A percentile compares a stretch with the other conserved stretches of the same genome.
phyloP scores from a whole-genome alignment of 352 stramenopile species.

The Phytophthora palmivora region DNA sequence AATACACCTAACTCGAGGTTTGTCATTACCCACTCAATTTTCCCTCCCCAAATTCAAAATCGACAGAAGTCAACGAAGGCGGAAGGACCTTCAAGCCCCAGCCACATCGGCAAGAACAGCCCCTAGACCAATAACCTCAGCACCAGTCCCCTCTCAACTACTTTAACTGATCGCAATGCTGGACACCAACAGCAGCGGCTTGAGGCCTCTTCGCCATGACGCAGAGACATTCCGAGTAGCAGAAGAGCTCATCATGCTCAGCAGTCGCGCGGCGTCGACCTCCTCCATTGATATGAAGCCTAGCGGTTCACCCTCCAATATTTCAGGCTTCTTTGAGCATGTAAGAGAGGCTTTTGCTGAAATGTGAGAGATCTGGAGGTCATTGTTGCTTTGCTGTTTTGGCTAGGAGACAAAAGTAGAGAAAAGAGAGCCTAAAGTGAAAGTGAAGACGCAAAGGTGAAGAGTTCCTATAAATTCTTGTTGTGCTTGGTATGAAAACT shows the following conservation, averaged over 20 bases:
- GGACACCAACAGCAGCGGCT: conserved; percentile 28
- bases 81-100: conserved; percentile 53
- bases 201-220: conserved; percentile 45
- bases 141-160: not conserved
- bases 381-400: conserved; percentile 1
- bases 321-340: conserved; percentile 45
- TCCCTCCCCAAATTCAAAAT: conserved; percentile 42
- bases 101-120: not conserved
- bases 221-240: conserved; percentile 80
- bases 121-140: conserved; percentile 1
- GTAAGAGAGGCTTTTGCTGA: conserved; percentile 11
- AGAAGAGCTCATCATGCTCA: conserved; percentile 82
- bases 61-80: conserved; percentile 36
- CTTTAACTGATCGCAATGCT: conserved; percentile 29
- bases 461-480: not conserved
- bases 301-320: conserved; percentile 41
- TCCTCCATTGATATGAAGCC: conserved; percentile 16
- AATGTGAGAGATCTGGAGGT: not conserved
- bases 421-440: conserved; percentile 17
- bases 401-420: conserved; percentile 1
- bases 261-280: conserved; percentile 28
- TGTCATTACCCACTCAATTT: conserved; percentile 4
- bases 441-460: conserved; percentile 33
- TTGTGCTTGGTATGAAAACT: not conserved
- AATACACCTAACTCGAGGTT: conserved; percentile 17